Conservation (phyloP, 345 rosid genomes). For the Citrus maxima region DNA sequence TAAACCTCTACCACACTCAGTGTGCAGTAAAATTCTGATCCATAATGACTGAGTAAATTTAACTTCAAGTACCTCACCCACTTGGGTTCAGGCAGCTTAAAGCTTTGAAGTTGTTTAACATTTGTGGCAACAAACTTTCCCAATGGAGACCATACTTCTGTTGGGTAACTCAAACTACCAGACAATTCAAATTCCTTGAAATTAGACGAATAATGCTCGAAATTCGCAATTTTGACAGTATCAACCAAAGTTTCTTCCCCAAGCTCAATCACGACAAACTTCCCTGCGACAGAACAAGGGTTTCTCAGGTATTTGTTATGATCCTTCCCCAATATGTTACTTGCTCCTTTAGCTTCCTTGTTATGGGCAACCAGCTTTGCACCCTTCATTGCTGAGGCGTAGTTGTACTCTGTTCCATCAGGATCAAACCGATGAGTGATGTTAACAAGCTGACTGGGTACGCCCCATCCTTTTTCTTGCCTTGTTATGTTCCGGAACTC, state of each 20-base stretch:
- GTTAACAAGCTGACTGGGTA: constrained; percentile 45
- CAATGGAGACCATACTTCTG: constrained; percentile 54
- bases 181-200: constrained; percentile 72
- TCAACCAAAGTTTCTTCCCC: constrained; percentile 88
- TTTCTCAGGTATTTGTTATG: constrained; percentile 83
- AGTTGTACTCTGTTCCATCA: constrained; percentile 85
- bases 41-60: constrained; percentile 75
- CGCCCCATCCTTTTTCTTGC: constrained; percentile 38
- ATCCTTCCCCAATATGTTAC: constrained; percentile 74
- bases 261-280: constrained; percentile 83
- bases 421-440: constrained; percentile 77
- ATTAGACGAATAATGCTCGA: constrained; percentile 87
- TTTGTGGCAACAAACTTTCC: constrained; percentile 73
- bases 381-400: constrained; percentile 76
- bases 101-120: constrained; percentile 70
- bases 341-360: constrained; percentile 92
- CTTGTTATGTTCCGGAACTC: constrained; percentile 49
- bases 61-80: constrained; percentile 89
- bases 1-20: constrained; percentile 76
- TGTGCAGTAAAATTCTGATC: constrained; percentile 92
- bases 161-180: constrained; percentile 79
- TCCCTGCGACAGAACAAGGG: constrained; percentile 70
- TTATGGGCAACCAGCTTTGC: constrained; percentile 84
- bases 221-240: constrained; percentile 78
- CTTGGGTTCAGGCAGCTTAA: constrained; percentile 77